Evolutionary conservation across 257 asterid genomes (phyloP), one percentile per base, ranked within the genome.

Genomic region (Solanum okadae): DNA sequence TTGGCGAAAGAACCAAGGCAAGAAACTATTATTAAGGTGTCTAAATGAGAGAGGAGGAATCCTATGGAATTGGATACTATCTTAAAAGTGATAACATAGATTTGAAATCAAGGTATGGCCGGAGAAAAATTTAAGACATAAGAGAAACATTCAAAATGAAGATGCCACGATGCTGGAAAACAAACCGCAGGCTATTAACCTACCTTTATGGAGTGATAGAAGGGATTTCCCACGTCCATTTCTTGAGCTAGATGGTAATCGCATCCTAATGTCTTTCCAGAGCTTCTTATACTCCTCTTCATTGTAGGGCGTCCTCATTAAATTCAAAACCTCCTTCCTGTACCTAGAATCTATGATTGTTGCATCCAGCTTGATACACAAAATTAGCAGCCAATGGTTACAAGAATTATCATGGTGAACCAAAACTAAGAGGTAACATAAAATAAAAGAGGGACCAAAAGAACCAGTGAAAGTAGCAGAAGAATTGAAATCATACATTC

Each of bases 281-380:
- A 94, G 95, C 88, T 29, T 87, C 2, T 87, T 42, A 72, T 83
- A 89, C 91, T 94, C 94, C 88, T 79, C 78, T 27, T 8, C 40
- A 83, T 91, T 89, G 59, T 84, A 93, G 35, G 93, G 92, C 75
- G 86, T 83, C 65, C 23, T 37, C 31, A 93, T 87, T 82, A 82
- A 85, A n/a, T 72, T 27, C 72, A 91, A 31, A 52, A 91, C 40
- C 83, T 91, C 73, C 52, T 70, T 34, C 86, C 93, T 90, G 35
- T 89, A 94, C 7, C 42, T 73, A 37, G 71, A 83, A 44, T 15
- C 20, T 25, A 12, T 63, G 46, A 73, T 82, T 84, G 77, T 31
- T 1, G 38, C 85, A 83, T 68, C 42, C 73, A 85, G 67, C 96
- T 94, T 93, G 90, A 91, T 37, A 76, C 73, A 42, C 27, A 46